These are phyloP conservation scores for Colletotrichum tanaceti DNA, from an alignment of 2,329 filamentous ascomycete species.

Conservation along the genomic window DNA sequence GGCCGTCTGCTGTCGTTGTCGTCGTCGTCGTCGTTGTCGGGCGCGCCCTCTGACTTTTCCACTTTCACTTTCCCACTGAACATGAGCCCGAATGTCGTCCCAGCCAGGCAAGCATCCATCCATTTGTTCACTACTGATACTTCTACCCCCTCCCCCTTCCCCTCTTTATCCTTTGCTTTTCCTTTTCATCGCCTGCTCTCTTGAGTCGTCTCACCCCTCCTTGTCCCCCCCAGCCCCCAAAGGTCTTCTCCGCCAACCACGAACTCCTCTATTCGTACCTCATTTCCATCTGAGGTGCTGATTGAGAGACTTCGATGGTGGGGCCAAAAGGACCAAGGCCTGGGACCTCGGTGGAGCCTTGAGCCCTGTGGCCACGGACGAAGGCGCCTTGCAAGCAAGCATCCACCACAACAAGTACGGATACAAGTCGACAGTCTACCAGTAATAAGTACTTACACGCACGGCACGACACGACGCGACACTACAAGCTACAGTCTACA, in stretches of 20 bases:
- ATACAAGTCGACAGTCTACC: too few species aligned
- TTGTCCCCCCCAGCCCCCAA: too few species aligned
- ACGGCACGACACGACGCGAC: too few species aligned
- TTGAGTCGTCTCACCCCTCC: not conserved
- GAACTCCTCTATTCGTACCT: slow-evolving; percentile 19
- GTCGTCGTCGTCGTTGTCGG: slow-evolving; percentile 31
- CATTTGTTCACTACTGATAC: not conserved
- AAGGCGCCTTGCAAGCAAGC: slow-evolving; percentile 2
- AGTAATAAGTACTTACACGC: too few species aligned
- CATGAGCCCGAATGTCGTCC: not conserved
- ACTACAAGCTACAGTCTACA: too few species aligned
- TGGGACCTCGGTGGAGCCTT: not conserved
- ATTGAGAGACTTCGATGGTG: slow-evolving; percentile 30
- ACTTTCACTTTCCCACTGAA: not conserved
- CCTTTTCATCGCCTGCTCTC: too few species aligned
- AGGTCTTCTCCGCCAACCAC: slow-evolving; percentile 1
- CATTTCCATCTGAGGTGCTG: slow-evolving; percentile 24
- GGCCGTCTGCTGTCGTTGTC: slow-evolving; percentile 3
- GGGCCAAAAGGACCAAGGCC: not conserved
- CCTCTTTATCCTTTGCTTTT: slow-evolving; percentile 5
- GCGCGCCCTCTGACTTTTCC: slow-evolving; percentile 37
- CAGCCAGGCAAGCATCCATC: not conserved
- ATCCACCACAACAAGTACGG: not conserved
- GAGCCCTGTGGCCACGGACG: not conserved
- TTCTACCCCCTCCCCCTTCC: too few species aligned